Evolutionary conservation across 1,284 basidiomycete genomes (phyloP), one percentile per base, ranked within the genome.

Genomic region (Ceratobasidium papillatum): DNA sequence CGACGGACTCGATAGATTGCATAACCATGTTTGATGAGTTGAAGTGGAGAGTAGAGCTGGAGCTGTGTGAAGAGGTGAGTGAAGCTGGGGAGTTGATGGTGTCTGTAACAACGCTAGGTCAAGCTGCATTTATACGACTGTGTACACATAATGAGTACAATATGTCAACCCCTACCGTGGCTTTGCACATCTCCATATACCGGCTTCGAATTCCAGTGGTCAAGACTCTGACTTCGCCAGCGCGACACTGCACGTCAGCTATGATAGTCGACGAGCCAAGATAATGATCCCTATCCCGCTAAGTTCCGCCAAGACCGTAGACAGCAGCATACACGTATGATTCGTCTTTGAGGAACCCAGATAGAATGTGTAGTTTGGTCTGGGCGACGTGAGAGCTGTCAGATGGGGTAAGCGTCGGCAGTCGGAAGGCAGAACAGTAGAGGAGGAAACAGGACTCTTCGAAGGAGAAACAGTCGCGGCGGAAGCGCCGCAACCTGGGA

Each of bases 381-480:
- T 71, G 51, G 56, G 68, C 41, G 30, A 45, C n/a, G 56, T 47
- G 54, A 58, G 9, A 3, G 25, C 22, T 47, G 43, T 61, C 54
- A 47, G 41, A 54, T 45, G 68, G 68, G 47, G 68, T 49, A 71
- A 61, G 56, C 56, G 43, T 49, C 68, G 43, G 56, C 25, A 56
- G 17, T 32, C 32, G 32, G 54, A 9, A 58, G 25, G 25, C 34
- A 17, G 30, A 34, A 36, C 30, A 32, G 17, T 14, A 30, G 19
- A 25, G 51, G 51, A 58, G 9, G 54, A 58, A 32, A 34, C 30
- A 32, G 11, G 14, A 2, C 30, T 27, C 14, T 32, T 58, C 32
- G 54, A 34, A 27, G 27, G 54, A 32, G 30, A 58, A 52, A 52
- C 2, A 14, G 12, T 17, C 30, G n/a, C 19, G 32, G 32, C 11